Evolutionary conservation across 768 basidiomycete species (phyloP).

Genomic region (Pisolithus sp.): DNA sequence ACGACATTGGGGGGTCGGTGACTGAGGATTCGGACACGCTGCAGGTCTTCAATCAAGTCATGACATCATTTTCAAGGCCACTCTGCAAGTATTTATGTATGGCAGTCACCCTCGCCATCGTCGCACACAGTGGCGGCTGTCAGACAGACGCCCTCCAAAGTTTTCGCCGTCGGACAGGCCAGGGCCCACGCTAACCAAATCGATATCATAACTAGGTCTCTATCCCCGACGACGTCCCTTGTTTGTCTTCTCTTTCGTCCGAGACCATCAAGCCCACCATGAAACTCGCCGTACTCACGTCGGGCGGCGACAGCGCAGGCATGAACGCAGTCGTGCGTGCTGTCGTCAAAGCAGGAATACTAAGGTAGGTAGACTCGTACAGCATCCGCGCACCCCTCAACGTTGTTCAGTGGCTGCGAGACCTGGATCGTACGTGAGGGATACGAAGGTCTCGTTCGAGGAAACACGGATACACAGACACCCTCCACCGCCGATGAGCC

Average conservation of each 20-base stretch:
- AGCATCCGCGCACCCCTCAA: neutral
- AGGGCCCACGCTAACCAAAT: too few species aligned
- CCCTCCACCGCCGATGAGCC: constrained; percentile 20
- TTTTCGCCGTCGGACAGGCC: too few species aligned
- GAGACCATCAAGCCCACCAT: constrained; percentile 33
- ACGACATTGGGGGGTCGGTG: constrained; percentile 39
- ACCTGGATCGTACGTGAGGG: constrained; percentile 96
- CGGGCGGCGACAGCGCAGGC: constrained; percentile 96
- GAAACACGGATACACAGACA: constrained; percentile 49
- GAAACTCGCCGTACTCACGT: constrained; percentile 93
- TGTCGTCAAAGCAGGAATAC: constrained; percentile 87
- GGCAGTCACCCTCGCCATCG: too few species aligned
- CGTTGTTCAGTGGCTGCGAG: constrained; percentile 74
- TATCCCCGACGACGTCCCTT: neutral
- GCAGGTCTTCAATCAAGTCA: neutral
- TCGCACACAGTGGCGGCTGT: too few species aligned
- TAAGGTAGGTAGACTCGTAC: constrained; percentile 51
- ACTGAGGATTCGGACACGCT: neutral
- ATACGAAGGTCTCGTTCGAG: constrained; percentile 94
- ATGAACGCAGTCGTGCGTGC: constrained; percentile 95
- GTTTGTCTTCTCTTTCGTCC: neutral
- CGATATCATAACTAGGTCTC: too few species aligned
- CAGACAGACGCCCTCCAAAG: too few species aligned
- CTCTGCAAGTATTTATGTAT: too few species aligned
- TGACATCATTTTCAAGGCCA: neutral